Percentiles rank a stretch among this genome's conserved stretches.
Conservation (phyloP, 345 rosid genomes). For the Firmiana major region DNA sequence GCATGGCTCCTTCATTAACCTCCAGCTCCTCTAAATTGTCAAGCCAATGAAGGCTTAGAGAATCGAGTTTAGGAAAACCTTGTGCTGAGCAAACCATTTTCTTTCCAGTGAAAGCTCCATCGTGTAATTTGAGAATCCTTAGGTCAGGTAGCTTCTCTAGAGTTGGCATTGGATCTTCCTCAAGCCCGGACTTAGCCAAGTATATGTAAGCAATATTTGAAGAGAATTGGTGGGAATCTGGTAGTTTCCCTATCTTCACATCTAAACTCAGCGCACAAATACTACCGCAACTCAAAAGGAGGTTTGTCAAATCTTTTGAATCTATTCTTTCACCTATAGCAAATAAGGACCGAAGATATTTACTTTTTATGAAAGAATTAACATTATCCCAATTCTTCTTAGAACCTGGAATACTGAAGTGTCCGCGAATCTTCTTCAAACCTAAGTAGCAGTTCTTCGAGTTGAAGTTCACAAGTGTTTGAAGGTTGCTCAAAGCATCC, state of each 20-base stretch:
- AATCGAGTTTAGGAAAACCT: slow-evolving; percentile 21
- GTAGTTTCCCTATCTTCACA: neutral
- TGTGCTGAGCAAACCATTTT: slow-evolving; percentile 15
- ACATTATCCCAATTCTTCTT: too few relatives aligned
- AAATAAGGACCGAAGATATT: neutral
- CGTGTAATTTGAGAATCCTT: neutral
- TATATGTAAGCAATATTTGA: neutral
- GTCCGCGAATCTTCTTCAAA: neutral
- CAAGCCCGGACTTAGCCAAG: neutral
- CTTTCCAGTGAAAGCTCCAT: neutral
- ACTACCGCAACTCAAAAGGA: neutral
- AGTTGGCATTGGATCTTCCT: too few relatives aligned
- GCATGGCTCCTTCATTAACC: neutral
- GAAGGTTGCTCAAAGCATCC: neutral
- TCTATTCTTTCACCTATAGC: neutral
- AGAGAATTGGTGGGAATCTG: neutral
- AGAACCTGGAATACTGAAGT: neutral
- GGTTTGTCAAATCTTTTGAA: neutral
- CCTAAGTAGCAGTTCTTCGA: neutral
- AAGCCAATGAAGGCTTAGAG: slow-evolving; percentile 7
- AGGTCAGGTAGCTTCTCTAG: neutral
- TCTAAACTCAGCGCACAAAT: neutral
- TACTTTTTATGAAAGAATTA: neutral
- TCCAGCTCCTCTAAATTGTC: slow-evolving; percentile 23
- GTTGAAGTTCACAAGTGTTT: neutral